Conservation (phyloP, 495 filamentous ascomycete genomes). For the Penicillium nucicola region DNA sequence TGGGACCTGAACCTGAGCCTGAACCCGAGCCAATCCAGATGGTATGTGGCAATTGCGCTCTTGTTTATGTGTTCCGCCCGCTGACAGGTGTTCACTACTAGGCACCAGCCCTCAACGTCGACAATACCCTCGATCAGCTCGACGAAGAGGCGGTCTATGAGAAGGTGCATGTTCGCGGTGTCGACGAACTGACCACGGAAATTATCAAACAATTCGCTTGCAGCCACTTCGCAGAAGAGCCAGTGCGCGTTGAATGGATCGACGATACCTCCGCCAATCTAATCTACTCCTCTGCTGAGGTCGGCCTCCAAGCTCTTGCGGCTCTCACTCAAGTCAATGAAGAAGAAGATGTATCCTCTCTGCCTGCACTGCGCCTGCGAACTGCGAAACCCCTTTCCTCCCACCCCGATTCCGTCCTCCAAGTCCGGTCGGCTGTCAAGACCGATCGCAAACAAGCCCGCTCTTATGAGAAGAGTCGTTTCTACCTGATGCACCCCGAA, state of each 20-base stretch:
- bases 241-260: constrained; percentile 82
- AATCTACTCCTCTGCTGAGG: constrained; percentile 65
- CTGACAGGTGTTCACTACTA: constrained; percentile 5
- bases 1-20: constrained; percentile 47
- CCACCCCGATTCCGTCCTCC: constrained; percentile 66
- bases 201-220: constrained; percentile 69
- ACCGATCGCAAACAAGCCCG: constrained; percentile 74
- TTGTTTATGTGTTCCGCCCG: neutral
- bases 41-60: constrained; percentile 19
- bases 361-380: constrained; percentile 49
- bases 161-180: constrained; percentile 79
- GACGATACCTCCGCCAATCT: constrained; percentile 90
- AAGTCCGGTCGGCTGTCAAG: constrained; percentile 69
- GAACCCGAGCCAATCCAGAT: constrained; percentile 36
- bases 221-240: constrained; percentile 58
- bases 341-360: constrained; percentile 34
- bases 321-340: constrained; percentile 51
- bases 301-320: constrained; percentile 69
- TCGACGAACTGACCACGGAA: constrained; percentile 75
- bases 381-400: constrained; percentile 60
- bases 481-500: constrained; percentile 87
- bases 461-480: constrained; percentile 77
- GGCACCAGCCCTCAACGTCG: constrained; percentile 20
- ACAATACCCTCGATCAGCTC: constrained; percentile 23
- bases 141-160: constrained; percentile 36